phyloP scores from a whole-genome alignment of 345 rosid species.

The Reutealis trisperma region DNA sequence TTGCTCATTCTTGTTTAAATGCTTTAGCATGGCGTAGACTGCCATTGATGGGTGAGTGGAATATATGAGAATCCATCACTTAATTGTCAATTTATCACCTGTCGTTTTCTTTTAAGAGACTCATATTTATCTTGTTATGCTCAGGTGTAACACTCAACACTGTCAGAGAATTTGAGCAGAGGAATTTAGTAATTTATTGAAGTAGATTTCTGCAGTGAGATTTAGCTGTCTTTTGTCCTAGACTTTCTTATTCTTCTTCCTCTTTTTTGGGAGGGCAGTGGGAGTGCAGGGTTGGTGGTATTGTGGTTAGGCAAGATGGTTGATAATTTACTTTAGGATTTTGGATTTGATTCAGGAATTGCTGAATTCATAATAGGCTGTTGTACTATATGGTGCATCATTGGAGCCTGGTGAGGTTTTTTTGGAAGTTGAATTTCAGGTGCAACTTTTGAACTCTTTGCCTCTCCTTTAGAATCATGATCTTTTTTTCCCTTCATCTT shows the following conservation, averaged over 20 bases:
- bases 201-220: constrained; percentile 20
- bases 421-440: constrained; percentile 4
- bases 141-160: constrained; percentile 39
- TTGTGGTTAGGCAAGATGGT: constrained; percentile 13
- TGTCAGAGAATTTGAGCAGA: constrained; percentile 38
- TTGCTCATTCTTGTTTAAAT: constrained; percentile 1
- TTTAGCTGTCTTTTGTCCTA: constrained; percentile 7
- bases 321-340: constrained; percentile 17
- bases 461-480: background rate
- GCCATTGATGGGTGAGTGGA: background rate
- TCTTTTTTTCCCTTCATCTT: background rate
- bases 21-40: background rate
- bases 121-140: constrained; percentile 38
- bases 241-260: constrained; percentile 6
- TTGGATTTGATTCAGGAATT: constrained; percentile 16
- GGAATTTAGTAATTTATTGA: constrained; percentile 28
- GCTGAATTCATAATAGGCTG: background rate
- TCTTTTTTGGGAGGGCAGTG: background rate
- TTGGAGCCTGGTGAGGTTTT: constrained; percentile 16
- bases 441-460: constrained; percentile 5
- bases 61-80: constrained; percentile 4
- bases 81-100: background rate
- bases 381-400: constrained; percentile 7
- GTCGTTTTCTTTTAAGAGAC: constrained; percentile 24
- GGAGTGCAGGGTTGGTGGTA: constrained; percentile 1